Percentiles rank a stretch among this genome's conserved stretches.
These are phyloP conservation scores for Alternaria arborescens DNA, from an alignment of 2,329 filamentous ascomycete genomes.

Conservation along the genomic window DNA sequence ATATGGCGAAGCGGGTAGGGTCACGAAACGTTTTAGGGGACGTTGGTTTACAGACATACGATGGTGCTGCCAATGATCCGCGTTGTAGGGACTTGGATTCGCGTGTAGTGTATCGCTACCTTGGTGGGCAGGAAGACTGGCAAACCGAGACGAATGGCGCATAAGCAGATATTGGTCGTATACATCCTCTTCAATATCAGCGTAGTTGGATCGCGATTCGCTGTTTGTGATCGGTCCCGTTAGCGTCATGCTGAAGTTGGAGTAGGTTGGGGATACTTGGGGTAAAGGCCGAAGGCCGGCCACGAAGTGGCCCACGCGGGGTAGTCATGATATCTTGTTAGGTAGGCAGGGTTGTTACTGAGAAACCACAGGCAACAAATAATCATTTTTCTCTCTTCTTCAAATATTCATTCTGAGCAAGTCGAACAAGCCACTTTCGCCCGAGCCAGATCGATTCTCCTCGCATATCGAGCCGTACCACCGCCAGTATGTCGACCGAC, in stretches of 20 bases:
- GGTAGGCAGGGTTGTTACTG: neutral
- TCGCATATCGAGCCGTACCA: neutral
- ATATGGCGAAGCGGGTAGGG: constrained; percentile 63
- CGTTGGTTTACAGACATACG: constrained; percentile 61
- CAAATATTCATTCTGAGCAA: too few species aligned
- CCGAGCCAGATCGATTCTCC: neutral
- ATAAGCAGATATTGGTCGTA: constrained; percentile 10
- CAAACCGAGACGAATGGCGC: constrained; percentile 24
- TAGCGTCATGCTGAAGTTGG: constrained; percentile 9
- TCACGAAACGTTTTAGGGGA: constrained; percentile 61
- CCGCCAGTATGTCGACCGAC: constrained; percentile 51
- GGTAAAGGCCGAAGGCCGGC: constrained; percentile 32
- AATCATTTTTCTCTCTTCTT: too few species aligned
- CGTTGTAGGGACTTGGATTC: constrained; percentile 65
- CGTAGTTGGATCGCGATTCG: neutral
- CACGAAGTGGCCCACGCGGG: constrained; percentile 9
- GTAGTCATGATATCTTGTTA: constrained; percentile 5
- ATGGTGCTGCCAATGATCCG: constrained; percentile 60
- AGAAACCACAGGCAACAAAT: neutral
- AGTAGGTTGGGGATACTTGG: constrained; percentile 37
- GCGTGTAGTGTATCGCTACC: constrained; percentile 65
- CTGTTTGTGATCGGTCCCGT: neutral
- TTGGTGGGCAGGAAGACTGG: constrained; percentile 65
- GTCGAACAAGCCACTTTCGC: neutral
- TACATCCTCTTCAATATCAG: neutral